phyloP scores from a whole-genome alignment of 2,329 filamentous ascomycete species.

The Claviceps africana region DNA sequence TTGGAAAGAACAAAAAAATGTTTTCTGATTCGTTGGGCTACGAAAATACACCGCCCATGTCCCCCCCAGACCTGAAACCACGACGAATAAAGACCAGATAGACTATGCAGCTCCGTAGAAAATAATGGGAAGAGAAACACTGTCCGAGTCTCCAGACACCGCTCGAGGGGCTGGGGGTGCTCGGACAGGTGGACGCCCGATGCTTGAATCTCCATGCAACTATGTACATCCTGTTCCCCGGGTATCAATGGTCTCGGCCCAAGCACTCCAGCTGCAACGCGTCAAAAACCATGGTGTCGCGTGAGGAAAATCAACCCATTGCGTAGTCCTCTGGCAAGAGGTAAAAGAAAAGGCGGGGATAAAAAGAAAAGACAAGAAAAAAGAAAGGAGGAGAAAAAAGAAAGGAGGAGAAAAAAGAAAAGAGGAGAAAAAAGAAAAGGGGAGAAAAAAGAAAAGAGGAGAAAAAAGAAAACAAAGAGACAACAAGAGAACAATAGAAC shows the following conservation, averaged over 20 bases:
- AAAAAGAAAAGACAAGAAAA: background rate
- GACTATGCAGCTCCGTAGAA: background rate
- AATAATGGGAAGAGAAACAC: background rate
- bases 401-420: no score
- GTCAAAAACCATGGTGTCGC: background rate
- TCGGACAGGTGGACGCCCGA: background rate
- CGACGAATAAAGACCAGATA: background rate
- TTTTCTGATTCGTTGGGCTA: background rate
- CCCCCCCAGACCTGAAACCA: background rate
- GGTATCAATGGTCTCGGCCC: background rate
- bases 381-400: no score
- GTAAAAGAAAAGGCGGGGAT: background rate
- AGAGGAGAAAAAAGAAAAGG: no score
- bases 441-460: no score
- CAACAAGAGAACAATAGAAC: background rate
- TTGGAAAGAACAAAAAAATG: background rate
- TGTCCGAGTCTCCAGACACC: background rate
- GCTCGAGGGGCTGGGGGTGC: background rate
- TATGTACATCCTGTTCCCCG: conserved; percentile 1
- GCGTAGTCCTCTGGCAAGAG: background rate
- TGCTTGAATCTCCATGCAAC: background rate
- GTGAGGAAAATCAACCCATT: background rate
- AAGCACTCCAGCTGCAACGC: background rate
- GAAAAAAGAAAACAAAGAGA: background rate
- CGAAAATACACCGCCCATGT: background rate